Evolutionary conservation across 2,329 filamentous ascomycete genomes (phyloP).

Genomic region (Beauveria scarabaeidicola): DNA sequence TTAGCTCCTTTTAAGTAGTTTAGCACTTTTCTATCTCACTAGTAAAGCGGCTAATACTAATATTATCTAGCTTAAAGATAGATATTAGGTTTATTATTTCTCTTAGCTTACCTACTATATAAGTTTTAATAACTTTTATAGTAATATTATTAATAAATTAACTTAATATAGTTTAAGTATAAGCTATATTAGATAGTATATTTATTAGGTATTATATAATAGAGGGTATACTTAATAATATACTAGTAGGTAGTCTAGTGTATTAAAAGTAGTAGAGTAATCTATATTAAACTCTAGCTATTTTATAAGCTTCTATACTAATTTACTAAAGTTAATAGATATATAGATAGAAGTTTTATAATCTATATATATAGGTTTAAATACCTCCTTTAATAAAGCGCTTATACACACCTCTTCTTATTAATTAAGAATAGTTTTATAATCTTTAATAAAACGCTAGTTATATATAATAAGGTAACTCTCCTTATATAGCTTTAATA

Average conservation of each 20-base stretch:
- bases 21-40: not conserved
- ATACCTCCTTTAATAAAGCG: not conserved
- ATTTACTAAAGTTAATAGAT: not conserved
- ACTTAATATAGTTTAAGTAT: not conserved
- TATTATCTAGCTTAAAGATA: not conserved
- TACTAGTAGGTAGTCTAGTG: not conserved
- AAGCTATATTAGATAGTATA: not conserved
- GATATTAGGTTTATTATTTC: not conserved
- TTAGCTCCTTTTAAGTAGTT: not conserved
- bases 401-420: not conserved
- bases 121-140: not conserved
- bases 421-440: not conserved
- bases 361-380: not conserved
- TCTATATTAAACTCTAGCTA: not conserved
- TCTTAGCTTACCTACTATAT: not conserved
- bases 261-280: not conserved
- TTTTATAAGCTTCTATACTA: not conserved
- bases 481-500: slow-evolving; percentile 35
- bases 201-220: no score
- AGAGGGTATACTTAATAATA: not conserved
- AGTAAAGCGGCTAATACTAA: not conserved
- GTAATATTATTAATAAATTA: not conserved
- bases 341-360: not conserved
- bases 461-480: slow-evolving; percentile 48
- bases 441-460: slow-evolving; percentile 30